Conservation (phyloP, 2,329 filamentous ascomycete species). For the Arthrinium puccinioides region DNA sequence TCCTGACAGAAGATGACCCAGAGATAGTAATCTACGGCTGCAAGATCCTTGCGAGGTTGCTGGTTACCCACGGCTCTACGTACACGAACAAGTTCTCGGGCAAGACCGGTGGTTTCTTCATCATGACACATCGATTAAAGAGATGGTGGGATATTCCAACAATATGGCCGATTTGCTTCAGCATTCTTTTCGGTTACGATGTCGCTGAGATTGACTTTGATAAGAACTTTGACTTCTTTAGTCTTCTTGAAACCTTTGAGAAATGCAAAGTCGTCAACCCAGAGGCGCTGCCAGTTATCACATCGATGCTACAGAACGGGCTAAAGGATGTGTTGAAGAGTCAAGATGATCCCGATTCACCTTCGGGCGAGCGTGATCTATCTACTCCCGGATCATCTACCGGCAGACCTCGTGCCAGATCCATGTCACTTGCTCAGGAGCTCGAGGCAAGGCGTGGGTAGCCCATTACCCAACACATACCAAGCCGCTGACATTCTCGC, state of each 20-base stretch:
- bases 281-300: slow-evolving; percentile 73
- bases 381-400: slow-evolving; percentile 6
- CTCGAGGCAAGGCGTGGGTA: slow-evolving; percentile 43
- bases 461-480: not conserved
- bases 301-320: slow-evolving; percentile 80
- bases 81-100: slow-evolving; percentile 79
- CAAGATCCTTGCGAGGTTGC: slow-evolving; percentile 75
- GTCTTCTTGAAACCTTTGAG: slow-evolving; percentile 67
- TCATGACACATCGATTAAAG: slow-evolving; percentile 75
- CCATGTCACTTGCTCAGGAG: slow-evolving; percentile 60
- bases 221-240: slow-evolving; percentile 65
- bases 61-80: slow-evolving; percentile 71
- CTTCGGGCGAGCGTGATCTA: slow-evolving; percentile 21
- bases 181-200: slow-evolving; percentile 80
- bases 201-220: slow-evolving; percentile 68
- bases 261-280: slow-evolving; percentile 63
- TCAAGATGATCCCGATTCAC: slow-evolving; percentile 53
- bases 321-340: slow-evolving; percentile 62
- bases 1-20: slow-evolving; percentile 79
- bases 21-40: slow-evolving; percentile 74
- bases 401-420: slow-evolving; percentile 42
- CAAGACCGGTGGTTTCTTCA: slow-evolving; percentile 80
- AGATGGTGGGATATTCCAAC: slow-evolving; percentile 83
- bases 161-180: slow-evolving; percentile 83
- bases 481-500: slow-evolving; percentile 8